A percentile compares a stretch with the other conserved stretches of the same genome.
phyloP scores from a whole-genome alignment of 805 yeast genomes.

The Scheffersomyces stipitis region DNA sequence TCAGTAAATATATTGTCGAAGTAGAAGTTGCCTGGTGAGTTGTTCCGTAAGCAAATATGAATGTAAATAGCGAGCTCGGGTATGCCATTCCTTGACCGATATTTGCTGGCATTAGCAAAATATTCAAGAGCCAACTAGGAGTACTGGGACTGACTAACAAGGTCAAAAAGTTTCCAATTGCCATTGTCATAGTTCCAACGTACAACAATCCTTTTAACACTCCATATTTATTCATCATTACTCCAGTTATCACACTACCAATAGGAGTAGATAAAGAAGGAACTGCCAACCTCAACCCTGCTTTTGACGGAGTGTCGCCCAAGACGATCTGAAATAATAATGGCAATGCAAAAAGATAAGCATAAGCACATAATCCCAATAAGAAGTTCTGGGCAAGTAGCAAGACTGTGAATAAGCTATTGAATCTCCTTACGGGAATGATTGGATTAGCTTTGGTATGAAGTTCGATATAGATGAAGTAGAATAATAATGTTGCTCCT shows the following conservation, averaged over 20 bases:
- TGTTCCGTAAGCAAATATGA: slow-evolving; percentile 30
- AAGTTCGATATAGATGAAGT: slow-evolving; percentile 19
- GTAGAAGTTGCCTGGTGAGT: slow-evolving; percentile 39
- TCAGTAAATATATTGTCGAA: slow-evolving; percentile 35
- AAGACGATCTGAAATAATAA: slow-evolving; percentile 41
- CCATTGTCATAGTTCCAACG: slow-evolving; percentile 34
- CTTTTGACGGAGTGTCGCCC: slow-evolving; percentile 39
- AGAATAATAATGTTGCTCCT: slow-evolving; percentile 7
- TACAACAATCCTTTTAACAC: slow-evolving; percentile 25
- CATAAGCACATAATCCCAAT: slow-evolving; percentile 39
- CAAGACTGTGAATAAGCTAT: slow-evolving; percentile 19
- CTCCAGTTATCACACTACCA: slow-evolving; percentile 42
- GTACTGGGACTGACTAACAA: slow-evolving; percentile 18
- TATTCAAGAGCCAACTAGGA: slow-evolving; percentile 24
- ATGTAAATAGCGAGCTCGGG: slow-evolving; percentile 36
- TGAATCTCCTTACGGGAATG: slow-evolving; percentile 29
- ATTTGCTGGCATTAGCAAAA: slow-evolving; percentile 34
- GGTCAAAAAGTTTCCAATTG: slow-evolving; percentile 33
- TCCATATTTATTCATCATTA: slow-evolving; percentile 32
- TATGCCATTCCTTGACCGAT: slow-evolving; percentile 40
- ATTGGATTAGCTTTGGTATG: slow-evolving; percentile 28
- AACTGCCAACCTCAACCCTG: slow-evolving; percentile 41
- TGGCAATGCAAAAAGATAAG: slow-evolving; percentile 43
- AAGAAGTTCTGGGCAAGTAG: slow-evolving; percentile 29
- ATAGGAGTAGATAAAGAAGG: slow-evolving; percentile 45